Base-by-base conservation (phyloP, 768 basidiomycete species). In the Clitopilus hobsonii region DNA sequence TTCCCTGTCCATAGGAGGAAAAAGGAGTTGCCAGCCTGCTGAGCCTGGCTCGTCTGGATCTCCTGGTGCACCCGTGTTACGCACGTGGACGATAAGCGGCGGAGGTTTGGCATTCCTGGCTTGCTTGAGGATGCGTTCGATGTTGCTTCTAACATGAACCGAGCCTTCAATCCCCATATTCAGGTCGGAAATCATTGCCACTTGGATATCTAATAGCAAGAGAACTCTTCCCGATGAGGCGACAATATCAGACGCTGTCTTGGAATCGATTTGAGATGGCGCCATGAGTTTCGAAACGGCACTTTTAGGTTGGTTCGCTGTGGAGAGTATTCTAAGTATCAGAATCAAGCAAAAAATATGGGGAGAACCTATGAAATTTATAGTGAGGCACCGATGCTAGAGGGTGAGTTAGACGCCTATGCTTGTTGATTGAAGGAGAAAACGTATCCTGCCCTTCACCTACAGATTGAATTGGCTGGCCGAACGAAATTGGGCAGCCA, bases 81-180 rank as follows among this genome's bases (percentile, higher is more conserved):
- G 84, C 56, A 88, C 76, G 64, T 88, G 87, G 51, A 88, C 72
- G 68, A 88, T 86, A 13, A 74, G 73, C 5, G 82, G 84, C 3
- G 79, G 75, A 0, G 75, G 74, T 1, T 62, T 52, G 26, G 77
- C 76, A 11, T 69, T 67, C 22, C 85, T 79, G 2, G 84, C 85
- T 28, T 71, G 63, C 13, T 65, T 32, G 59, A 88, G 80, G 61
- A 87, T 74, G 23, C 57, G 60, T 2, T 66, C 59, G 63, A 88
- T 75, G 67, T 86, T 83, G 29, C 67, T 60, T 52, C 72, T 73
- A 28, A 83, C 73, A 28, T 53, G 45, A 27, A 61, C 52, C 0
- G 80, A 72, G 11, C 73, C 62, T 30, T 84, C 84, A 11, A 87
- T 79, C 49, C 81, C 83, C 26, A 70, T 58, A 4, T 75, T 71